Percentiles rank a stretch among this genome's conserved stretches.
Evolutionary conservation across 1,284 basidiomycete genomes (phyloP).

Genomic region (Rhodofomes roseus): DNA sequence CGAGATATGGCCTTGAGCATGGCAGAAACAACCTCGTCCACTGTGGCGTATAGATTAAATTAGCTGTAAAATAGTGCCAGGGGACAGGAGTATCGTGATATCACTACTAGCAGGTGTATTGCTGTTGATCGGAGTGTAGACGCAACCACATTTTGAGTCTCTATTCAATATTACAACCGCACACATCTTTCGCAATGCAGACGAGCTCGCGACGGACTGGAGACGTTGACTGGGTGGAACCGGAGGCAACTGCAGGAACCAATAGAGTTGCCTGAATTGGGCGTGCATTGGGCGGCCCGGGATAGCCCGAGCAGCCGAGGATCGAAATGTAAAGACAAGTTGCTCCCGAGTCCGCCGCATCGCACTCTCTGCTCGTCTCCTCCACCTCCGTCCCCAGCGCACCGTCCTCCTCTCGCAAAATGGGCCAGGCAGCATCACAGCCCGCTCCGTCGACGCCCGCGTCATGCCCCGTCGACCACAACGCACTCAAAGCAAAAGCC

Average conservation of each 20-base stretch:
- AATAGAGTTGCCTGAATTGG: neutral
- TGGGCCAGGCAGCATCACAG: conserved; percentile 26
- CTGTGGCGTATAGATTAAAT: no score
- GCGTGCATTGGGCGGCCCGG: neutral
- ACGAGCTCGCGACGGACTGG: neutral
- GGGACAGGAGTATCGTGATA: no score
- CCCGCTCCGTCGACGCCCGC: conserved; percentile 25
- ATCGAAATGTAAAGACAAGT: neutral
- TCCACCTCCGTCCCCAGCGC: neutral
- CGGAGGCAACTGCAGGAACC: neutral
- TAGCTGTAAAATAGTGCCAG: no score
- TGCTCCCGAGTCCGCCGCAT: neutral
- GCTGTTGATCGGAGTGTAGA: no score
- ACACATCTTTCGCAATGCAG: neutral
- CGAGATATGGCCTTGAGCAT: no score
- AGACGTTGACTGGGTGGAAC: neutral
- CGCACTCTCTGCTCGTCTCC: neutral
- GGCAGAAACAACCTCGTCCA: no score
- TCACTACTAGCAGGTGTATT: no score
- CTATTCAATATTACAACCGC: no score
- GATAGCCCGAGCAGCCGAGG: neutral
- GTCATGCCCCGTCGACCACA: conserved; percentile 38
- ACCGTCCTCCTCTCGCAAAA: neutral
- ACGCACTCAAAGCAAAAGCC: conserved; percentile 12
- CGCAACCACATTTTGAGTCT: no score